Conservation (phyloP, 805 yeast genomes). For the Pichia cabralensis region DNA sequence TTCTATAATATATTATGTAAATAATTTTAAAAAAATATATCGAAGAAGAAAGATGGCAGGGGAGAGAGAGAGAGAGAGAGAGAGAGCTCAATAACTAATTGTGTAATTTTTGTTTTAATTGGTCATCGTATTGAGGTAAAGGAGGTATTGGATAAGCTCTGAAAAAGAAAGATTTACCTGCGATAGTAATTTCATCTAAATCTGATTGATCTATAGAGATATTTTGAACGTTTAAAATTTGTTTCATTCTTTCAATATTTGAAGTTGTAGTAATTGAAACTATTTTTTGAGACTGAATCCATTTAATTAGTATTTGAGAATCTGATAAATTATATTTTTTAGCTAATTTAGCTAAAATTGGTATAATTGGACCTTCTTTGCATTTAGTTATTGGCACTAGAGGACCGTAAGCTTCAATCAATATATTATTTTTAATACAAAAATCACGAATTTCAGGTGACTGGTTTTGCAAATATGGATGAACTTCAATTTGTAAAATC, state of each 20-base stretch:
- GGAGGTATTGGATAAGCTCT: conserved; percentile 18
- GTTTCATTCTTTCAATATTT: conserved; percentile 31
- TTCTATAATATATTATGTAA: neutral
- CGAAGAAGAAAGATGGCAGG: too few relatives aligned
- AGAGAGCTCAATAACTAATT: too few relatives aligned
- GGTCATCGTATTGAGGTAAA: conserved; percentile 12
- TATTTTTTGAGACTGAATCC: conserved; percentile 32
- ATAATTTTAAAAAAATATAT: too few relatives aligned
- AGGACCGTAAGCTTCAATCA: conserved; percentile 38
- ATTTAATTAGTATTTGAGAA: conserved; percentile 35
- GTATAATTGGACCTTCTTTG: conserved; percentile 21
- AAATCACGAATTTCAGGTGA: conserved; percentile 39
- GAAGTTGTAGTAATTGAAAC: conserved; percentile 38
- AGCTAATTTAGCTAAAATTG: conserved; percentile 23
- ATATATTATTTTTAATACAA: conserved; percentile 25
- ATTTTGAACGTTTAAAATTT: conserved; percentile 26
- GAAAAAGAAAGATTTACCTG: conserved; percentile 18
- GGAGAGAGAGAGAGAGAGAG: too few relatives aligned
- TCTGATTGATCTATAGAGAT: conserved; percentile 27
- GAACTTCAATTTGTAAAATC: conserved; percentile 57
- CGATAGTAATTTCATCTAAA: conserved; percentile 17
- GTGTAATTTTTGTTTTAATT: too few relatives aligned
- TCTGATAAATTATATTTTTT: conserved; percentile 29
- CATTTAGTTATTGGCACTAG: conserved; percentile 32
- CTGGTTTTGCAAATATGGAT: conserved; percentile 53